Evolutionary conservation across 345 rosid genomes (phyloP).

Genomic region (Citrus hindsii): DNA sequence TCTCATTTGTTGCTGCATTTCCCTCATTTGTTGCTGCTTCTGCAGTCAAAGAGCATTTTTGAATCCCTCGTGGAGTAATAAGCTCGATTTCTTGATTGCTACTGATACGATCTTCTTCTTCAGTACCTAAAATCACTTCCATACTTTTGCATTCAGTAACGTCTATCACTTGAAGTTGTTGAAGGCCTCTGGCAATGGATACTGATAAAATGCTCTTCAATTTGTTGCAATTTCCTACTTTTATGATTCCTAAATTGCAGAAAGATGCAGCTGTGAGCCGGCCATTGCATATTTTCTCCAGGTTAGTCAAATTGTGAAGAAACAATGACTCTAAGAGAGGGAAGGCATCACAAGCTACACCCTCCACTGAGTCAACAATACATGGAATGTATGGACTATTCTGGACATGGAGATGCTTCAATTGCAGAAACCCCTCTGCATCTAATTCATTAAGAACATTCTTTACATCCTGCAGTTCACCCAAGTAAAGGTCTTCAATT

Average conservation of each 20-base stretch:
- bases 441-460: too few relatives aligned
- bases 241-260: conserved; percentile 4
- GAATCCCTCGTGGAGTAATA: background rate
- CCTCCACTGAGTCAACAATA: too few relatives aligned
- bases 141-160: conserved; percentile 1
- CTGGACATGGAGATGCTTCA: too few relatives aligned
- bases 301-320: too few relatives aligned
- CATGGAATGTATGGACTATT: too few relatives aligned
- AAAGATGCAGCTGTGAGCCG: conserved; percentile 5
- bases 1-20: background rate
- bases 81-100: background rate
- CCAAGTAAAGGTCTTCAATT: too few relatives aligned
- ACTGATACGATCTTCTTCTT: background rate
- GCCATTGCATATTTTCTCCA: too few relatives aligned
- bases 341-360: too few relatives aligned
- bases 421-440: too few relatives aligned
- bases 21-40: background rate
- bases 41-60: background rate
- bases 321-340: too few relatives aligned
- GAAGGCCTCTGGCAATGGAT: conserved; percentile 9
- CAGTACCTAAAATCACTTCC: conserved; percentile 15
- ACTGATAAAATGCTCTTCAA: conserved; percentile 15
- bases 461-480: too few relatives aligned
- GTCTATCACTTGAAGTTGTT: conserved; percentile 17
- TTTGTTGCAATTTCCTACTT: background rate